phyloP scores from a whole-genome alignment of 768 basidiomycete species.

The Psilocybe sp. region DNA sequence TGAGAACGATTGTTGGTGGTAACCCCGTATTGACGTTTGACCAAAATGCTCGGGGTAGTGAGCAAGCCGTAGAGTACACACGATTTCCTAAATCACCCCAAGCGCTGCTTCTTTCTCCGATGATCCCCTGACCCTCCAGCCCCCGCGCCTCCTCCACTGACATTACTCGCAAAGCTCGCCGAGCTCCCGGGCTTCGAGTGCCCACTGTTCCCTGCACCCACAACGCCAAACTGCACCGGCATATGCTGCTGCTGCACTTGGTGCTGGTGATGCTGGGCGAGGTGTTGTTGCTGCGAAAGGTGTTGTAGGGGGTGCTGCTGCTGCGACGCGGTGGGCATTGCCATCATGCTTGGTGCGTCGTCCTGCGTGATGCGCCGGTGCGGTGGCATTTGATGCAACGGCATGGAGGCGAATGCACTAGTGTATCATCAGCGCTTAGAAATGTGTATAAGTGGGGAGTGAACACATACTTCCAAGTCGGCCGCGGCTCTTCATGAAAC shows the following conservation, averaged over 20 bases:
- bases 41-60: no score
- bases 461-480: constrained; percentile 84
- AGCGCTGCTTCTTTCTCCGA: no score
- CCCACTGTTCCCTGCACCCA: constrained; percentile 44
- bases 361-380: constrained; percentile 89
- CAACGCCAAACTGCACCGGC: constrained; percentile 30
- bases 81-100: no score
- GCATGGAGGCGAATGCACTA: constrained; percentile 74
- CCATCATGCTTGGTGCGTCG: constrained; percentile 84
- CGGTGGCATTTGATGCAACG: constrained; percentile 72
- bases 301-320: constrained; percentile 27
- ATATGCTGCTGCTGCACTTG: constrained; percentile 1
- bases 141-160: constrained; percentile 42
- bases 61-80: no score
- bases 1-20: no score
- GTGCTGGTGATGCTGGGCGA: constrained; percentile 29
- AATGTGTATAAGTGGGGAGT: neutral
- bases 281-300: constrained; percentile 23
- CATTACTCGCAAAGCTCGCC: constrained; percentile 55
- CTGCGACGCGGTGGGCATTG: constrained; percentile 27
- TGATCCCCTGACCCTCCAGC: neutral
- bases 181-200: constrained; percentile 61
- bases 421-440: neutral
- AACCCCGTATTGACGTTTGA: no score
- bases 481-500: constrained; percentile 89